A percentile compares a stretch with the other conserved stretches of the same genome.
Evolutionary conservation across 257 asterid species (phyloP).

Genomic region (Ligustrum vulgare): DNA sequence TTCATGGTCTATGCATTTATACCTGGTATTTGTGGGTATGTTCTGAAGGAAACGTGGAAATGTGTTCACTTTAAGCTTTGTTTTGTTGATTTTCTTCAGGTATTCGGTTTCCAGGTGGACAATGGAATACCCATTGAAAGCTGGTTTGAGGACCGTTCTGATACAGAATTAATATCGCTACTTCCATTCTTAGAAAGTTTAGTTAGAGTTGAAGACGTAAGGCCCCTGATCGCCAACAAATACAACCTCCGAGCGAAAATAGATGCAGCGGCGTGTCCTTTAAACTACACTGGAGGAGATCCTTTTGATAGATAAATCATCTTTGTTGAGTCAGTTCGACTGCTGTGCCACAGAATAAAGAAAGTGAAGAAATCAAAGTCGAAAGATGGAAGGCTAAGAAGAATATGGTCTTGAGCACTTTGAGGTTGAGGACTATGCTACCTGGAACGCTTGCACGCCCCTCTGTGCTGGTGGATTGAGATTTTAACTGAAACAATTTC

Average conservation of each 20-base stretch:
- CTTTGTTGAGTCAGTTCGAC: constrained; percentile 4
- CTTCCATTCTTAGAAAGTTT: constrained; percentile 89
- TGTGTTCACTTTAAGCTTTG: background rate
- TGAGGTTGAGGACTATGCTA: background rate
- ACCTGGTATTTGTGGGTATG: background rate
- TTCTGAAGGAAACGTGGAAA: background rate
- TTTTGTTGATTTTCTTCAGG: constrained; percentile 44
- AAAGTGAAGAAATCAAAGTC: background rate
- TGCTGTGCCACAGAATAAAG: background rate
- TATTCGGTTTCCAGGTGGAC: constrained; percentile 98
- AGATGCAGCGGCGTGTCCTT: constrained; percentile 73
- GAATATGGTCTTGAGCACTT: constrained; percentile 15
- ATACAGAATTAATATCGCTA: constrained; percentile 57
- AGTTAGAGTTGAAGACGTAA: constrained; percentile 74
- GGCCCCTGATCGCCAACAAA: constrained; percentile 70
- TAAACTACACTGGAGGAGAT: constrained; percentile 38
- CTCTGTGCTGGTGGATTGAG: constrained; percentile 19
- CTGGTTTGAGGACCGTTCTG: constrained; percentile 88
- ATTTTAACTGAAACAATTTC: constrained; percentile 19
- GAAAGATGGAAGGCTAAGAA: background rate
- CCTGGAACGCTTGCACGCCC: constrained; percentile 1
- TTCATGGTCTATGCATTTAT: background rate
- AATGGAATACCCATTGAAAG: constrained; percentile 96
- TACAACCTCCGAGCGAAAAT: constrained; percentile 73
- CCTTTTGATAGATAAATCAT: constrained; percentile 41